Conservation (phyloP, 2,329 filamentous ascomycete species). For the Blastomyces silverae region DNA sequence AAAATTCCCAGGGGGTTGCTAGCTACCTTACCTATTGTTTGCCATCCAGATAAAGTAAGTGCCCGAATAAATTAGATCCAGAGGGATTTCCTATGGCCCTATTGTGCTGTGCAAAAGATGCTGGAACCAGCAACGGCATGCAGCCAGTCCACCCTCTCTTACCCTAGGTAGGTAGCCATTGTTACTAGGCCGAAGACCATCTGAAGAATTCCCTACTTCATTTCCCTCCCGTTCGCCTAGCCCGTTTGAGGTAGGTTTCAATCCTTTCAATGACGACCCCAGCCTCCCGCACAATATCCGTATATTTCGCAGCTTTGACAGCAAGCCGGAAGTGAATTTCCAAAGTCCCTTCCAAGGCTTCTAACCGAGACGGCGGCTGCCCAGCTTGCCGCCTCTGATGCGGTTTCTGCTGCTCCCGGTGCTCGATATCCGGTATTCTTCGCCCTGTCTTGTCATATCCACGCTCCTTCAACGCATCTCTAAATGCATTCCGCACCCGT, state of each 20-base stretch:
- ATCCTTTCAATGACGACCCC: not conserved
- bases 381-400: not conserved
- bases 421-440: not conserved
- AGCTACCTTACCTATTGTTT: not conserved
- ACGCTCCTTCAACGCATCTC: conserved; percentile 39
- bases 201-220: not conserved
- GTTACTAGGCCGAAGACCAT: not conserved
- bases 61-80: not conserved
- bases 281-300: not conserved
- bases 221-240: not conserved
- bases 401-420: conserved; percentile 13
- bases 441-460: conserved; percentile 33
- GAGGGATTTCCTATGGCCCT: not conserved
- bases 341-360: conserved; percentile 2
- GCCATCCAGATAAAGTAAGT: not conserved
- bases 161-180: not conserved
- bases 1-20: not conserved
- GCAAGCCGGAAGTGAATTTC: conserved; percentile 7
- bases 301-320: conserved; percentile 1
- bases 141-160: not conserved
- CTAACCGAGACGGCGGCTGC: not conserved
- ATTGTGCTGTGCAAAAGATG: not conserved
- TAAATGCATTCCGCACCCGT: conserved; percentile 42
- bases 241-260: not conserved
- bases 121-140: not conserved